Percentiles rank a stretch among this genome's conserved stretches.
phyloP scores from a whole-genome alignment of 192 early-diverging fungal species.

The Backusella tuberculispora region DNA sequence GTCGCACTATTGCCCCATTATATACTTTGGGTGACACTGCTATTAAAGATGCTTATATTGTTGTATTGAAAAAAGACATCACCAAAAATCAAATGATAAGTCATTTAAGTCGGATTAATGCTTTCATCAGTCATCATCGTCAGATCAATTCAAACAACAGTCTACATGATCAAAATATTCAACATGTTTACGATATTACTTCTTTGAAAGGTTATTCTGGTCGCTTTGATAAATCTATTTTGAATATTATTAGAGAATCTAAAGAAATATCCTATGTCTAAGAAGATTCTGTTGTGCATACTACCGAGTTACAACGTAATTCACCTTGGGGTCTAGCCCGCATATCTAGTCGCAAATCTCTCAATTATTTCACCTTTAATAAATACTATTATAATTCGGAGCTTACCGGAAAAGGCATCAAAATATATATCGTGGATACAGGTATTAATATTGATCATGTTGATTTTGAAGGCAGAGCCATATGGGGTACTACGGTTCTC shows the following conservation, averaged over 20 bases:
- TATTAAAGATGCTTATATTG: conserved; percentile 75
- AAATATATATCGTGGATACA: conserved; percentile 92
- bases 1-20: conserved; percentile 55
- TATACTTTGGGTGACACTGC: conserved; percentile 59
- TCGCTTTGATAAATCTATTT: conserved; percentile 55
- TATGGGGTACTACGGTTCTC: conserved; percentile 78
- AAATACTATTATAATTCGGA: conserved; percentile 70
- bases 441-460: conserved; percentile 80
- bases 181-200: conserved; percentile 65
- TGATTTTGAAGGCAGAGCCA: conserved; percentile 90
- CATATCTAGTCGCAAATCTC: conserved; percentile 70
- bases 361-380: conserved; percentile 57
- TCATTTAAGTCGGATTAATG: conserved; percentile 33
- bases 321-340: conserved; percentile 88
- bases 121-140: conserved; percentile 17
- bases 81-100: conserved; percentile 6
- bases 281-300: conserved; percentile 75
- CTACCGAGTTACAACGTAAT: conserved; percentile 59
- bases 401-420: conserved; percentile 74
- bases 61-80: conserved; percentile 67
- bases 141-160: conserved; percentile 6
- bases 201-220: conserved; percentile 71
- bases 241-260: conserved; percentile 65
- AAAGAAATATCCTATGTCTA: conserved; percentile 78
- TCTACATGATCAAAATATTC: conserved; percentile 51